Conservation (phyloP, 139 green algal genomes). For the Coelastrella sp. region DNA sequence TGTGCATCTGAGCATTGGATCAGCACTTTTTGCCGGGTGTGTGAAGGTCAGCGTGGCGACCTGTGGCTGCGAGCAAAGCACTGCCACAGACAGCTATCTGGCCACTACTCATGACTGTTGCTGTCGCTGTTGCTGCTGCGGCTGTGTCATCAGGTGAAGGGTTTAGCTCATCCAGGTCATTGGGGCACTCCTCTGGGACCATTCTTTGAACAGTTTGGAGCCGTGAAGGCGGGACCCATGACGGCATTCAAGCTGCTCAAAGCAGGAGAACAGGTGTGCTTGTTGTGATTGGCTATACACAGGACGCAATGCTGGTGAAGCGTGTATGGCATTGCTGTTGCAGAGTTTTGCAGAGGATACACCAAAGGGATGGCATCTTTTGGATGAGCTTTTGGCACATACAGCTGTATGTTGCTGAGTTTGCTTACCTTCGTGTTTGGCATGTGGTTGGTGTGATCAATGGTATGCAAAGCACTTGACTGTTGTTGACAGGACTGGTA, state of each 20-base stretch:
- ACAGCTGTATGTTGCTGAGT: too few relatives aligned
- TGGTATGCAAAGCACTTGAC: too few relatives aligned
- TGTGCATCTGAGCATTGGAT: background rate
- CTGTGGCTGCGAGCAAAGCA: too few relatives aligned
- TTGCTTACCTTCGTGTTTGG: too few relatives aligned
- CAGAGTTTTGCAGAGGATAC: too few relatives aligned
- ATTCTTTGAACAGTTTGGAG: conserved; percentile 76
- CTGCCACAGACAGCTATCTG: background rate
- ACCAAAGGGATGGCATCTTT: too few relatives aligned
- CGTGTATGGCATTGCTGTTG: too few relatives aligned
- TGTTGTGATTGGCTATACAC: background rate
- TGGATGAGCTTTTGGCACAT: too few relatives aligned
- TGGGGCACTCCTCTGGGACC: conserved; percentile 64
- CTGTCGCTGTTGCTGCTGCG: background rate
- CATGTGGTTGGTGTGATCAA: too few relatives aligned
- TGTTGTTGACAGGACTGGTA: too few relatives aligned
- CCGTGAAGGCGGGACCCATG: conserved; percentile 79
- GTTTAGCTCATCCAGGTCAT: conserved; percentile 75
- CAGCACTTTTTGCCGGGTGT: background rate
- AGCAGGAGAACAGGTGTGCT: conserved; percentile 63
- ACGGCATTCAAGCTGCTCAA: conserved; percentile 79
- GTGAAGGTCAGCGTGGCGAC: too few relatives aligned
- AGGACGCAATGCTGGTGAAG: background rate
- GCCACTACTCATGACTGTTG: too few relatives aligned
- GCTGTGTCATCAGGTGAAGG: conserved; percentile 56